Evolutionary conservation across 2,329 filamentous ascomycete species (phyloP).

Genomic region (Tolypocladium pustulatum): DNA sequence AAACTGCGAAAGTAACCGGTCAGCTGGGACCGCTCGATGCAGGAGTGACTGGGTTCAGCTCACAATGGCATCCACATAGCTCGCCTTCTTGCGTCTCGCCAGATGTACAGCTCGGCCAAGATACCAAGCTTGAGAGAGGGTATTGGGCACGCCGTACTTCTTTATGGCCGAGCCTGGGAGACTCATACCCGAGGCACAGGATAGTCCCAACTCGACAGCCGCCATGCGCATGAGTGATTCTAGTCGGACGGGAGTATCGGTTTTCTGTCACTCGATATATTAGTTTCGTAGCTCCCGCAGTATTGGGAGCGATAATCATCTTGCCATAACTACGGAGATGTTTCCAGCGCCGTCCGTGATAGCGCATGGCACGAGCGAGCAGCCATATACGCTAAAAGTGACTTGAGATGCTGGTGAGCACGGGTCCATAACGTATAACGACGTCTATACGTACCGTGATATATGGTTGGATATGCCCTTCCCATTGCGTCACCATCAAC

Average conservation of each 20-base stretch:
- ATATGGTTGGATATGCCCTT: constrained; percentile 26
- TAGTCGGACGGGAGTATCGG: constrained; percentile 21
- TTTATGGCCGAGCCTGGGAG: constrained; percentile 22
- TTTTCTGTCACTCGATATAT: constrained; percentile 10
- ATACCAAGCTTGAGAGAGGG: constrained; percentile 23
- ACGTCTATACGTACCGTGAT: constrained; percentile 15
- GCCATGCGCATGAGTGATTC: constrained; percentile 24
- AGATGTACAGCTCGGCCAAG: constrained; percentile 19
- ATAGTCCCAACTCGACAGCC: constrained; percentile 26
- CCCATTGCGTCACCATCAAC: constrained; percentile 28
- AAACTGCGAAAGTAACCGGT: constrained; percentile 8
- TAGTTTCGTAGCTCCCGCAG: background rate
- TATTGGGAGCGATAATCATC: background rate
- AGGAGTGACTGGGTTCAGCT: background rate
- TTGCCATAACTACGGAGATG: constrained; percentile 20
- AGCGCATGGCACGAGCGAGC: constrained; percentile 23
- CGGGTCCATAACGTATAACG: rapidly evolving
- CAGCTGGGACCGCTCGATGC: background rate
- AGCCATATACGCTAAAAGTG: constrained; percentile 26
- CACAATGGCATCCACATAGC: constrained; percentile 16
- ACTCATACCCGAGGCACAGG: constrained; percentile 23
- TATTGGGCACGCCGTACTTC: constrained; percentile 20
- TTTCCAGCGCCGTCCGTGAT: constrained; percentile 27
- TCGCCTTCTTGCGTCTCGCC: constrained; percentile 17
- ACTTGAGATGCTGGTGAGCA: constrained; percentile 10